Conservation (phyloP, 768 basidiomycete genomes). For the Pleurotus ostreatus region DNA sequence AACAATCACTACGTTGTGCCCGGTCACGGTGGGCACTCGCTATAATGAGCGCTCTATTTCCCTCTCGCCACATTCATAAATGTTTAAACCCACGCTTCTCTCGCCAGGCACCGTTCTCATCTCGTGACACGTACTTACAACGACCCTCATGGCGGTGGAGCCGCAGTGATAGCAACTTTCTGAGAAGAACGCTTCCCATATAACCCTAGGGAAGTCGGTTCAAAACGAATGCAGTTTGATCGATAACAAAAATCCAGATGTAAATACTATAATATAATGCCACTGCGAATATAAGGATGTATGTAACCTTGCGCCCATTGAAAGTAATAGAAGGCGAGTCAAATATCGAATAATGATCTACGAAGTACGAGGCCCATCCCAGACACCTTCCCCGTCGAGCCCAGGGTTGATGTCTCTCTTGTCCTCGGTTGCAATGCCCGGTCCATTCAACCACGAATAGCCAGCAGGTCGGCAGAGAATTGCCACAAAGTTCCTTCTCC, state of each 20-base stretch:
- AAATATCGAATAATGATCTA: too few species aligned
- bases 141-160: slow-evolving; percentile 7
- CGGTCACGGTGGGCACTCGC: too few species aligned
- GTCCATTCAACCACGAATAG: slow-evolving; percentile 73
- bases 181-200: background rate
- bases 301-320: too few species aligned
- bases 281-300: too few species aligned
- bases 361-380: slow-evolving; percentile 10
- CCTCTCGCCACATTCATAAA: slow-evolving; percentile 24
- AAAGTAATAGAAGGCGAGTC: too few species aligned
- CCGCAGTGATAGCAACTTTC: slow-evolving; percentile 2
- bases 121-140: background rate
- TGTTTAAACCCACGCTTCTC: too few species aligned
- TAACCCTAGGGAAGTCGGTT: background rate
- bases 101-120: background rate
- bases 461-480: slow-evolving; percentile 80
- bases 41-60: slow-evolving; percentile 8
- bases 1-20: too few species aligned
- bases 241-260: background rate
- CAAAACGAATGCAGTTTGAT: background rate
- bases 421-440: slow-evolving; percentile 63
- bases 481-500: slow-evolving; percentile 68
- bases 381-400: slow-evolving; percentile 15
- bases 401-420: slow-evolving; percentile 75
- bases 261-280: background rate